Evolutionary conservation across 1,284 basidiomycete genomes (phyloP).

Genomic region (Nidula niveotomentosa): DNA sequence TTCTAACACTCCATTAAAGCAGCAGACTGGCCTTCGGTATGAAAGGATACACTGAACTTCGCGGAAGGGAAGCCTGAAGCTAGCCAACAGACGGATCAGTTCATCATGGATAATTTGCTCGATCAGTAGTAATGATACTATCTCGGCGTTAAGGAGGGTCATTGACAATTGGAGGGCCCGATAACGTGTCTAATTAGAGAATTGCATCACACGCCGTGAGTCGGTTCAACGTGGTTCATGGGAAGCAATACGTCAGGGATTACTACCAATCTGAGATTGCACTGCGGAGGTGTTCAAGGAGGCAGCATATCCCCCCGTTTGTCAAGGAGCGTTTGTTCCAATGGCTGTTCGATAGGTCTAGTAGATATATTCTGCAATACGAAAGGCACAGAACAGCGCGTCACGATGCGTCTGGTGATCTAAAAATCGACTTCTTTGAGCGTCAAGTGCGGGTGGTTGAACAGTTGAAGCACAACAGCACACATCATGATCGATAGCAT

Average conservation of each 20-base stretch:
- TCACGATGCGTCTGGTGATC: neutral
- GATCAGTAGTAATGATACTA: neutral
- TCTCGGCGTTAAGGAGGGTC: conserved; percentile 1
- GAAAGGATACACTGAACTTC: too few species aligned
- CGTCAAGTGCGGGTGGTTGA: too few species aligned
- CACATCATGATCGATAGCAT: too few species aligned
- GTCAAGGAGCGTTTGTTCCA: conserved; percentile 1
- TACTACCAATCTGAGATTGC: neutral
- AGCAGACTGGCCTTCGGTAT: too few species aligned
- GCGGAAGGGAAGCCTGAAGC: neutral
- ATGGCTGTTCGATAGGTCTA: neutral
- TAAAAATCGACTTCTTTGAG: neutral
- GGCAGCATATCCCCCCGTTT: neutral
- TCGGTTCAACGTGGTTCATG: conserved; percentile 5
- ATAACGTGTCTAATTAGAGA: neutral
- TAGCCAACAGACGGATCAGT: conserved; percentile 2
- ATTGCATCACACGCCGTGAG: neutral
- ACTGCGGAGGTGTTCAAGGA: neutral
- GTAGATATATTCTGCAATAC: neutral
- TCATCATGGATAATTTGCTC: neutral
- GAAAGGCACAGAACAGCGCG: neutral
- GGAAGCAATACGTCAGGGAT: neutral
- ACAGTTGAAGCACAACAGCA: too few species aligned
- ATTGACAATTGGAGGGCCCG: neutral
- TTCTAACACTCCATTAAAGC: too few species aligned